Base-by-base conservation (phyloP, 2,329 filamentous ascomycete genomes). In the Penicillium sp. region DNA sequence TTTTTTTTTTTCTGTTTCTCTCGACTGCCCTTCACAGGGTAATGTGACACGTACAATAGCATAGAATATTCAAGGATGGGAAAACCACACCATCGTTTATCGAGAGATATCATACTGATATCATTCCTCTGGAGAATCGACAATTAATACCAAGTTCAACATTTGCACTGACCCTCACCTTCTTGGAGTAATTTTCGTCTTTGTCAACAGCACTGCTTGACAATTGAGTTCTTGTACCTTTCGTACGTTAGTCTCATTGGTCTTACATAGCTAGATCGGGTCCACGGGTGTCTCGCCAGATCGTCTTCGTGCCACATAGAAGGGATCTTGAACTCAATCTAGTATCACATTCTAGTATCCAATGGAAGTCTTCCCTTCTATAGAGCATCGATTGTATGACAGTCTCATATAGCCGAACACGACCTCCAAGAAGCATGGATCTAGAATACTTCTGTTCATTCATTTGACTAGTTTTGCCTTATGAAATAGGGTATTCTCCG, bases 41-140 rank as follows among this genome's bases (percentile, higher is more conserved):
- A 65, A 67, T 65, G 65, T 67, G 65, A 61, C 40, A 67, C 65
- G 65, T 67, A 67, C 65, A 61, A 65, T 66, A 67, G 65, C 65
- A 67, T 67, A 67, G 65, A 67, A 66, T 61, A 47, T 64, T 60
- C 59, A 62, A 60, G 63, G 64, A 66, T 67, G 65, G 53, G 62
- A 61, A 63, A 61, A 64, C 53, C 59, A 54, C 43, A 52, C 65
- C 64, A 66, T 67, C 64, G 62, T 66, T 66, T 61, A 58, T 58
- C 38, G 53, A 57, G 51, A 58, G 50, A 48, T 56, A 39, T 59
- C 53, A 48, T 52, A 39, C 16, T 47, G 54, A 56, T 56, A 56
- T 56, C 54, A 13, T 56, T 56, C 54, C 43, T 53, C 41, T 56
- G 54, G 49, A 56, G 54, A 56, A 56, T 56, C 54, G 49, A 56